Conservation (phyloP, 129 eudicot species). For the Flaveria trinervia region DNA sequence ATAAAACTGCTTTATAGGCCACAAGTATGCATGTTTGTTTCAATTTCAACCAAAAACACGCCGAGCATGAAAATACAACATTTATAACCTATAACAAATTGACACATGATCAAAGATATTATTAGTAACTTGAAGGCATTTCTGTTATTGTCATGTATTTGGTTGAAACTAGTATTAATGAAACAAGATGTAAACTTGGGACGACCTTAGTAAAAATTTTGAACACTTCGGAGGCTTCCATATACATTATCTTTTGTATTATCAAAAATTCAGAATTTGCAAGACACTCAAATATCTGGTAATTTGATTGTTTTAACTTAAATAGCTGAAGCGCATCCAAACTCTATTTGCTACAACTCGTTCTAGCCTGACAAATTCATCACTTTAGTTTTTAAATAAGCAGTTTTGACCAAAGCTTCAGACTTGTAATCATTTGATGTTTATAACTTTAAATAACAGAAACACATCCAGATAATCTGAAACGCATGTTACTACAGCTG, state of each 20-base stretch:
- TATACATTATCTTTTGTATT: not conserved
- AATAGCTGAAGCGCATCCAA: conserved; percentile 2
- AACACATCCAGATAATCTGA: conserved; percentile 2
- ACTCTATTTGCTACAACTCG: conserved; percentile 7
- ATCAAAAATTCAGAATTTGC: not conserved
- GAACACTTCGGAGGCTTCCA: not conserved
- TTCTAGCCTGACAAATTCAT: not conserved
- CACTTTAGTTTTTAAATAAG: not conserved
- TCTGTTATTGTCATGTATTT: not conserved
- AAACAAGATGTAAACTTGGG: not conserved
- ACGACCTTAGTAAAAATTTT: not conserved
- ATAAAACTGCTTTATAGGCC: not conserved
- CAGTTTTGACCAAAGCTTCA: not conserved
- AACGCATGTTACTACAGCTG: not conserved
- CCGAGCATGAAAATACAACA: not conserved
- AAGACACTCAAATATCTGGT: not conserved
- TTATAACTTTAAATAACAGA: not conserved
- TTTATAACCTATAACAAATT: not conserved
- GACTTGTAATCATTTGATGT: not conserved
- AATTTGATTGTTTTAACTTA: not conserved
- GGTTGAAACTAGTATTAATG: not conserved
- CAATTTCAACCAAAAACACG: not conserved
- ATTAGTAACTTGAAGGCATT: not conserved
- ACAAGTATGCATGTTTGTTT: not conserved
- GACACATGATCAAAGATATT: not conserved